Conservation (phyloP, 805 yeast genomes). For the Isabelozyma pseudorhagii region DNA sequence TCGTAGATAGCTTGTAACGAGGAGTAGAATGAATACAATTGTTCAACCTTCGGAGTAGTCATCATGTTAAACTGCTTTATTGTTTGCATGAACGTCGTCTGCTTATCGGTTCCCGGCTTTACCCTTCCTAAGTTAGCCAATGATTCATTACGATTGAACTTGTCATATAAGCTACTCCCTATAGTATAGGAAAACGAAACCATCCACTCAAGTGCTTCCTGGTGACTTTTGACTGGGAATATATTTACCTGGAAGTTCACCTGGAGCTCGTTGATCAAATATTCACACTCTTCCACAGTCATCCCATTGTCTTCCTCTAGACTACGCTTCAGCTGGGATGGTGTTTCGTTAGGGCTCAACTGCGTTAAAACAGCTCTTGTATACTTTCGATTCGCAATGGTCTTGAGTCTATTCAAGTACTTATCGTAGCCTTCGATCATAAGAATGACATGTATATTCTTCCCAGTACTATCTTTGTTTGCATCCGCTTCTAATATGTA, state of each 20-base stretch:
- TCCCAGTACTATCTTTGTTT: not conserved
- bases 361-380: slow-evolving; percentile 29
- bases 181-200: slow-evolving; percentile 57
- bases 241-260: slow-evolving; percentile 46
- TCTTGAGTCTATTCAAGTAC: slow-evolving; percentile 40
- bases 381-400: slow-evolving; percentile 45
- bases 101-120: slow-evolving; percentile 49
- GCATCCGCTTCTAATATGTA: not conserved
- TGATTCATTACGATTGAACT: slow-evolving; percentile 49
- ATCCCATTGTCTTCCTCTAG: slow-evolving; percentile 5
- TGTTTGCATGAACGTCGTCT: slow-evolving; percentile 47
- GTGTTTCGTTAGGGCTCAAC: slow-evolving; percentile 6
- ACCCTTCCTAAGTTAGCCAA: slow-evolving; percentile 55
- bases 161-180: slow-evolving; percentile 51
- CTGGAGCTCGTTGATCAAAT: slow-evolving; percentile 43
- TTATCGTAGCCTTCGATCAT: slow-evolving; percentile 50
- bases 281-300: slow-evolving; percentile 34
- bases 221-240: slow-evolving; percentile 45
- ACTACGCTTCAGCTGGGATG: slow-evolving; percentile 2
- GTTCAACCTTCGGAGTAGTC: slow-evolving; percentile 50
- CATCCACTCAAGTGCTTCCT: slow-evolving; percentile 51
- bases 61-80: slow-evolving; percentile 56
- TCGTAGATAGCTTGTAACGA: slow-evolving; percentile 31
- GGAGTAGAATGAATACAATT: slow-evolving; percentile 39
- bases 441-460: slow-evolving; percentile 30